phyloP scores from a whole-genome alignment of 1,139 yeast species.

The Suhomyces bribrorum region DNA sequence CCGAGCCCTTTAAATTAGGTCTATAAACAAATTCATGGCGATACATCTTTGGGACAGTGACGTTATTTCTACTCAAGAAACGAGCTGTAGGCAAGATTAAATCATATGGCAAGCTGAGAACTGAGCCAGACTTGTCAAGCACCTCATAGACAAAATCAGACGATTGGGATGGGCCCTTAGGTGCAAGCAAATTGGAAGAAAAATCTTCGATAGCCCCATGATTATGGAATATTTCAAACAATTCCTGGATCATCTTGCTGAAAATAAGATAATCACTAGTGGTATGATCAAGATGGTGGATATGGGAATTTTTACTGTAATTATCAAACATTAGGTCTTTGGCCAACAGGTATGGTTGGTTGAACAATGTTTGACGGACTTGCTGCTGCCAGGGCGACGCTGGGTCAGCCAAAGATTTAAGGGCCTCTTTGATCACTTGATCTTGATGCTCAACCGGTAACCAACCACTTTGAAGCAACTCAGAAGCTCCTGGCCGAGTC shows the following conservation, averaged over 20 bases:
- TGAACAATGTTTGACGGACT: constrained; percentile 80
- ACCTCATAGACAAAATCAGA: constrained; percentile 71
- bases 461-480: constrained; percentile 74
- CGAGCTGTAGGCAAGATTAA: constrained; percentile 88
- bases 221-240: constrained; percentile 59
- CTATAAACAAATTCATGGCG: constrained; percentile 83
- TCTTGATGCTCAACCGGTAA: constrained; percentile 90
- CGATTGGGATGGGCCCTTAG: constrained; percentile 73
- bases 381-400: constrained; percentile 94
- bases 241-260: constrained; percentile 53
- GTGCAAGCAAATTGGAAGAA: constrained; percentile 58
- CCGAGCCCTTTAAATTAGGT: constrained; percentile 51
- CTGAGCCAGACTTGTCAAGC: constrained; percentile 82
- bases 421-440: constrained; percentile 82
- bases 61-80: constrained; percentile 61
- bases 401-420: constrained; percentile 82
- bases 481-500: constrained; percentile 75
- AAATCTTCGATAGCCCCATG: constrained; percentile 88
- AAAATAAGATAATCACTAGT: constrained; percentile 45
- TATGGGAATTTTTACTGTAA: constrained; percentile 23
- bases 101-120: constrained; percentile 85
- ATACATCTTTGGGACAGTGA: constrained; percentile 62
- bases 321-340: constrained; percentile 80
- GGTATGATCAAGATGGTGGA: constrained; percentile 24
- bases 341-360: constrained; percentile 81